Base-by-base conservation (phyloP, 306 rosid genomes). In the Medicago arabica region DNA sequence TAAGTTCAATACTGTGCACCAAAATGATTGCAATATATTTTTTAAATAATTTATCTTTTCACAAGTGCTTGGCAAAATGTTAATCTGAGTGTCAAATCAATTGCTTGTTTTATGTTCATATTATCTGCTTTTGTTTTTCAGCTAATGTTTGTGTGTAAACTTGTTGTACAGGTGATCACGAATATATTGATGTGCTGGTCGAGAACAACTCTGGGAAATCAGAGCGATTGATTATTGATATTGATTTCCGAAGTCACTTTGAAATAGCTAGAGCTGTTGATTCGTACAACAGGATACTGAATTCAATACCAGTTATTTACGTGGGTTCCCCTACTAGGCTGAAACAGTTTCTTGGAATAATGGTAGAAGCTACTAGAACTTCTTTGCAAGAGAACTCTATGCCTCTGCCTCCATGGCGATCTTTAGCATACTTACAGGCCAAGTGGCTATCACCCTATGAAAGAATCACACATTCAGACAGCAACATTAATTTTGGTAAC, bases 361-460 rank as follows among this genome's bases (percentile, higher is more conserved):
- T 96, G 98, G 99, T 77, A 73, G 99, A 96, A 39, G 99, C 99
- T 72, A 87, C 90, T 43, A 84, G 84, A 77, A 85, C 86, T 51
- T 96, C 99, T n/a, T 87, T 96, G 11, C 88, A 89, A 82, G 97
- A 89, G 83, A 96, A 96, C 64, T 92, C 99, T 1, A 96, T 92
- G 99, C 98, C 97, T 8, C 86, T 96, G 53, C 99, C 99, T 34
- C 99, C 99, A 0, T 96, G 99, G 99, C 83, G 99, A 76, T 89
- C 98, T 0, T 83, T 89, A 51, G 90, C 97, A 50, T 96, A 96
- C 82, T 73, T 96, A 82, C 92, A 89, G 76, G 83, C 99, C 9
- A 96, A 96, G 81, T 96, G 99, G 99, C 86, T 86, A 50, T 88
- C 99, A 4, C 93, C 96, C 13, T 87, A 77, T 28, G 90, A 87